Evolutionary conservation across 2,329 filamentous ascomycete genomes (phyloP), one percentile per base, ranked within the genome.

Genomic region (Neodidymelliopsis sp.): DNA sequence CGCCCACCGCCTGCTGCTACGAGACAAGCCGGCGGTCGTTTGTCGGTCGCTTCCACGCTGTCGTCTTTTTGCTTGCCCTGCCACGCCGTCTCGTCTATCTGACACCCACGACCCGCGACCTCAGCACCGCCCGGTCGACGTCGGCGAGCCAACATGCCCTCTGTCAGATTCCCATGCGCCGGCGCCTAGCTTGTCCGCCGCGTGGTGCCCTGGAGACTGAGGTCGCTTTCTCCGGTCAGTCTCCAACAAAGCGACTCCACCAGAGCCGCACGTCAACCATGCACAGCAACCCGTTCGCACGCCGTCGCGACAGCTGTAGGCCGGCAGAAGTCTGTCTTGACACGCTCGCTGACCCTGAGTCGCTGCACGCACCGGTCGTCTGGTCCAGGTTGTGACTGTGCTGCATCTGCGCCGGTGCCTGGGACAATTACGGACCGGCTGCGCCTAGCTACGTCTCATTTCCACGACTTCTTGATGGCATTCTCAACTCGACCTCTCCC

Each of bases 101-200:
- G 34, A 39, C 36, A 50, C 35, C 40, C 37, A 28, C 41, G 34
- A 35, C 45, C 34, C 38, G 44, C 44, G 31, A 45, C 31, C 39
- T 34, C 40, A 37, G 39, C 37, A 31, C 39, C 37, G 37, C 28
- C 41, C 53, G 51, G 49, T 52, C 20, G 37, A 49, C 42, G 52
- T 60, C 57, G 59, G 53, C 59, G 49, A 55, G 34, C 45, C 38
- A 19, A 27, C 29, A 15, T 11, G 23, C 34, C 20, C 25, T 35
- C 28, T 16, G 13, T 6, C 7, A 18, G 24, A 6, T 6, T 27
- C 23, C 24, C 2, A 51, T 46, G 36, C 36, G 41, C 36, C 23
- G 36, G 9, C 25, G 25, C n/a, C 13, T 22, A 15, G 23, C 25
- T 30, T 9, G 29, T 48, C 46, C 49, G 34, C 30, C 35, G 16